These are phyloP conservation scores for Collybiopsis luxurians DNA, from an alignment of 768 basidiomycete species.

Conservation along the genomic window DNA sequence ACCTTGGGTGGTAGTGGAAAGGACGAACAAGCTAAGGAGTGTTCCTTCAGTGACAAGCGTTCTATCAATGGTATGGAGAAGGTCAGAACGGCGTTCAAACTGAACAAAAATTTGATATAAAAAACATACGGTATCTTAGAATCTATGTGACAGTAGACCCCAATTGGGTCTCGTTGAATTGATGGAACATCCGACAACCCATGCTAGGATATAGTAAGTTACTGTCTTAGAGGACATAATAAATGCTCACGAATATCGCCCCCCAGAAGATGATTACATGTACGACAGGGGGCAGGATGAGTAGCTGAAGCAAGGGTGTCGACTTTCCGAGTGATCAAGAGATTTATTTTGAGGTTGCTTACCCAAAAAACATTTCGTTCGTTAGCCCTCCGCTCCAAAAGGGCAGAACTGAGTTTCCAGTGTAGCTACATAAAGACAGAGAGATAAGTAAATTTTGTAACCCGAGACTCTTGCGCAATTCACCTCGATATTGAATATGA, in stretches of 20 bases:
- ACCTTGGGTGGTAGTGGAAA: neutral
- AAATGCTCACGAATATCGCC: neutral
- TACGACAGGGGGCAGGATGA: neutral
- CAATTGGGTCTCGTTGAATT: neutral
- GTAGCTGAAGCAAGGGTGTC: too few relatives aligned
- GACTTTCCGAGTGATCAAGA: too few relatives aligned
- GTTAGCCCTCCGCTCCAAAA: neutral
- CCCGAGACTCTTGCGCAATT: too few relatives aligned
- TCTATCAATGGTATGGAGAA: neutral
- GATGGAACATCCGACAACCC: neutral
- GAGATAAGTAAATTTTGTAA: too few relatives aligned
- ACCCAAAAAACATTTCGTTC: neutral
- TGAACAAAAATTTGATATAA: too few relatives aligned
- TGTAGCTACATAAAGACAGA: neutral
- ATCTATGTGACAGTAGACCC: constrained; percentile 1
- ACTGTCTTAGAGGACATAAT: neutral
- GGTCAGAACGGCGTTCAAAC: neutral
- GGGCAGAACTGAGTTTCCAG: neutral
- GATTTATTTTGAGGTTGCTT: too few relatives aligned
- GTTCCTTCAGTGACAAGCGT: neutral
- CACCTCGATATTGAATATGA: constrained; percentile 3
- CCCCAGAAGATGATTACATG: constrained; percentile 1
- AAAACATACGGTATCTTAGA: neutral
- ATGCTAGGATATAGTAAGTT: neutral
- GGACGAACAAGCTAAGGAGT: neutral